These are phyloP conservation scores for Anisodus tanguticus DNA, from an alignment of 257 asterid genomes.

Conservation along the genomic window DNA sequence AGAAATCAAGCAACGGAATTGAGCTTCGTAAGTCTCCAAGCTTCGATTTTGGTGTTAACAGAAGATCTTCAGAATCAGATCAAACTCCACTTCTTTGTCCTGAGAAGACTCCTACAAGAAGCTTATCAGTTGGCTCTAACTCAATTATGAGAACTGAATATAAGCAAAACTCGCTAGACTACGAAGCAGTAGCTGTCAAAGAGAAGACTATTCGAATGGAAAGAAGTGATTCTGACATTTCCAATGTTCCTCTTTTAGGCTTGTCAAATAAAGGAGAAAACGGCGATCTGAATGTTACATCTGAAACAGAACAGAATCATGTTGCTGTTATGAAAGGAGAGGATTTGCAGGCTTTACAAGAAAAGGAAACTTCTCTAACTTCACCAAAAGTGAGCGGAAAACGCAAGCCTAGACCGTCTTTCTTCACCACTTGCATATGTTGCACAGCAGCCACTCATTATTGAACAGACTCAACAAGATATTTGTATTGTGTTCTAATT, in stretches of 20 bases:
- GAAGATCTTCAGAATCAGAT: constrained; percentile 61
- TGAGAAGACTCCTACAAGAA: constrained; percentile 55
- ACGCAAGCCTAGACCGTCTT: constrained; percentile 59
- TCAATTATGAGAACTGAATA: constrained; percentile 37
- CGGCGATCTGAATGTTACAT: neutral
- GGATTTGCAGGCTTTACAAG: constrained; percentile 34
- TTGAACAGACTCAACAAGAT: constrained; percentile 35
- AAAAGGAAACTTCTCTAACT: constrained; percentile 35
- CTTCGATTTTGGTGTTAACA: constrained; percentile 61
- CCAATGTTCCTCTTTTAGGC: constrained; percentile 40
- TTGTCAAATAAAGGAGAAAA: constrained; percentile 35
- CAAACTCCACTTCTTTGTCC: constrained; percentile 68
- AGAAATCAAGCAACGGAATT: neutral
- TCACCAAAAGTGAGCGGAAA: constrained; percentile 43
- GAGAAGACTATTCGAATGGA: constrained; percentile 74
- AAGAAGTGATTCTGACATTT: constrained; percentile 57
- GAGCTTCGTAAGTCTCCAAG: constrained; percentile 66
- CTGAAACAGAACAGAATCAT: constrained; percentile 34
- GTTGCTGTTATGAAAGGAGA: constrained; percentile 28
- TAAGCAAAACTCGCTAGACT: constrained; percentile 34
- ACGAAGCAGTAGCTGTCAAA: constrained; percentile 46
- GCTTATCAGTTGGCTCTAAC: constrained; percentile 52
- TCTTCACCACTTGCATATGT: constrained; percentile 77
- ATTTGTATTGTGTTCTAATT: neutral
- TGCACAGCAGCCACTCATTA: constrained; percentile 59